Evolutionary conservation across 768 basidiomycete species (phyloP).

Genomic region (Clitopilus hobsonii): DNA sequence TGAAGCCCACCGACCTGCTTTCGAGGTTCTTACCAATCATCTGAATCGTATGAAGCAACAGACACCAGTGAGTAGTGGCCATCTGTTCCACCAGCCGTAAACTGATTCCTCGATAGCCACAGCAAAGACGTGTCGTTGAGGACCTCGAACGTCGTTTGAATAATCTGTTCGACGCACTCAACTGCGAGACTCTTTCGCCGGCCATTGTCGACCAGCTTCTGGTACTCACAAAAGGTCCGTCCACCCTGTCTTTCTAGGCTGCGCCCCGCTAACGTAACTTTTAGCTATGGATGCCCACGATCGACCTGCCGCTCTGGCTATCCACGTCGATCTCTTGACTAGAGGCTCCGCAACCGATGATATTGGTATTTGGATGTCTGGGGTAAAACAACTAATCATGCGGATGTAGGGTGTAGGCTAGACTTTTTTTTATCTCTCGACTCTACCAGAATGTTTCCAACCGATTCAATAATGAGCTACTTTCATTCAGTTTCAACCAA

Average conservation of each 20-base stretch:
- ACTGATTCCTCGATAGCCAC: slow-evolving; percentile 42
- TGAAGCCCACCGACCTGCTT: slow-evolving; percentile 59
- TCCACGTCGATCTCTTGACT: slow-evolving; percentile 85
- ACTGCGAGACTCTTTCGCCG: slow-evolving; percentile 76
- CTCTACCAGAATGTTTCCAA: neutral
- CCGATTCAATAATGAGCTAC: neutral
- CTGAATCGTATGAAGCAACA: slow-evolving; percentile 66
- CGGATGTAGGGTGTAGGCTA: slow-evolving; percentile 36
- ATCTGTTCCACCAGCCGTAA: slow-evolving; percentile 13
- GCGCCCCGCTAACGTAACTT: slow-evolving; percentile 1
- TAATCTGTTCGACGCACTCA: slow-evolving; percentile 85
- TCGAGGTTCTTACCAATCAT: slow-evolving; percentile 57
- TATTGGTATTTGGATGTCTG: slow-evolving; percentile 85
- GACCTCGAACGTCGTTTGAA: slow-evolving; percentile 86
- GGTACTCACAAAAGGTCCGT: slow-evolving; percentile 67
- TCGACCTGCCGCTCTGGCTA: slow-evolving; percentile 68
- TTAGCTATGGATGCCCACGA: slow-evolving; percentile 81
- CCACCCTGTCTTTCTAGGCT: neutral
- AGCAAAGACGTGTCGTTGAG: slow-evolving; percentile 80
- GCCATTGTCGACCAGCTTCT: slow-evolving; percentile 67
- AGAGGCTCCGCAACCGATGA: slow-evolving; percentile 76
- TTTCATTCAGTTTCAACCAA: neutral
- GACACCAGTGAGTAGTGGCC: slow-evolving; percentile 47
- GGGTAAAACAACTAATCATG: slow-evolving; percentile 83
- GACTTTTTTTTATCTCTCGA: neutral